Evolutionary conservation across 345 rosid genomes (phyloP).

Genomic region (Gynandropsis gynandra): DNA sequence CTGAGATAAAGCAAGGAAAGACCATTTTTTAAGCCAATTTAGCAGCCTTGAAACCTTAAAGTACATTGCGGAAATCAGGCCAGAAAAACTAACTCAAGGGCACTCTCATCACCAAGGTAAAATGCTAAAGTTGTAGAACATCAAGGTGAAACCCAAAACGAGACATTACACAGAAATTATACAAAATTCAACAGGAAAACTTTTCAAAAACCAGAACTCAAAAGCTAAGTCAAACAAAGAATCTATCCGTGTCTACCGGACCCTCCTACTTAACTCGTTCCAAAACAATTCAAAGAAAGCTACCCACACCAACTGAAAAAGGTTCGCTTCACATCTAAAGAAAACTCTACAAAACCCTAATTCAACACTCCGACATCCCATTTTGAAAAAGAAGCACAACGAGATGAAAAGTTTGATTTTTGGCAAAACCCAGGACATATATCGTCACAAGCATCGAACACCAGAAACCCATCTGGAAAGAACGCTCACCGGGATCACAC

Average conservation of each 20-base stretch:
- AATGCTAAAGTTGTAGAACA: too few species aligned
- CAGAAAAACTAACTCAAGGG: too few species aligned
- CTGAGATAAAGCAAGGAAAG: too few species aligned
- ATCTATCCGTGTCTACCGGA: conserved; percentile 15
- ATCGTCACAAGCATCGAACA: background rate
- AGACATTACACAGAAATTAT: too few species aligned
- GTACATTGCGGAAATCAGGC: too few species aligned
- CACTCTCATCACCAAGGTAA: too few species aligned
- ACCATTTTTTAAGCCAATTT: too few species aligned
- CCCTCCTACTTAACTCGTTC: background rate
- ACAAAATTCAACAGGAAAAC: too few species aligned
- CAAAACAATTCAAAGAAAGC: conserved; percentile 16
- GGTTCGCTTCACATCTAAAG: background rate
- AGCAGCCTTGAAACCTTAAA: too few species aligned
- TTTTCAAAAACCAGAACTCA: background rate
- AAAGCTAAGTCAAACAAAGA: conserved; percentile 21
- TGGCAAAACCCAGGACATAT: background rate
- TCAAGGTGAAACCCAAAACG: too few species aligned
- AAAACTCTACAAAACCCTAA: conserved; percentile 15
- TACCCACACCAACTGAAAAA: conserved; percentile 4
- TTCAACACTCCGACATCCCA: conserved; percentile 10
- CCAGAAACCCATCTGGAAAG: conserved; percentile 17
- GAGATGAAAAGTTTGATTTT: conserved; percentile 1
- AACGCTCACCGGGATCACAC: conserved; percentile 66
- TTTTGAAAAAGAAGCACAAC: conserved; percentile 5